Base-by-base conservation (phyloP, 2,329 filamentous ascomycete species). In the Acarospora socialis region DNA sequence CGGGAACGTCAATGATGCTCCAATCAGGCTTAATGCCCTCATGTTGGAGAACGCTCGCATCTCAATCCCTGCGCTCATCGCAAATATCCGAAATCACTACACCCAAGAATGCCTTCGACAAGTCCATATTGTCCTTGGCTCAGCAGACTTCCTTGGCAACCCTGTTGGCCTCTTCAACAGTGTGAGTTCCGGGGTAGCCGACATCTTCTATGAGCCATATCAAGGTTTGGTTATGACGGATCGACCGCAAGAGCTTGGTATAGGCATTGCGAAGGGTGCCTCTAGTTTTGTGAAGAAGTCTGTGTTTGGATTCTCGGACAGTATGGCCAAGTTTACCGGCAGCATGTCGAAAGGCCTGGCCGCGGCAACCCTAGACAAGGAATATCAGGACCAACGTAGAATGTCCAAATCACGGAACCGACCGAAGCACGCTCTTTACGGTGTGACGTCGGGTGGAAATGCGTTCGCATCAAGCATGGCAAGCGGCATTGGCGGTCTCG, bases 191-290 rank as follows among this genome's bases (percentile, higher is more conserved):
- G 90, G 92, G 46, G 82, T 98, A 32, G 86, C 82, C 13, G 90
- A 94, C 53, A 93, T 98, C 51, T 98, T 98, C 62, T 98, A 98
- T 64, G 92, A 98, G 54, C 90, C 90, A 21, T 98, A 98, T 59
- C 90, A 98, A 61, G 82, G 92, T 14, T 72, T 98, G 29, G 92
- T 98, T 53, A 82, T 92, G 67, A 92, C 86, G 1, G 90, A 98
- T 53, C 74, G 81, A 43, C 92, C 90, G 2, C 87, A 95, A 54
- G 87, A 98, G 43, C 76, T 98, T 34, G 92, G 90, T 13, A 66
- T 92, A 23, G 90, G 90, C 12, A 92, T 98, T 40, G 92, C 90
- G 21, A 94, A 94, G 56, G 90, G 90, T 22, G 90, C 92, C 7
- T 87, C 84, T 0, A 93, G 83, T 42, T 95, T 98, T 50, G 81